phyloP scores from a whole-genome alignment of 805 yeast genomes.

The Trichomonascus vanleenenianus region DNA sequence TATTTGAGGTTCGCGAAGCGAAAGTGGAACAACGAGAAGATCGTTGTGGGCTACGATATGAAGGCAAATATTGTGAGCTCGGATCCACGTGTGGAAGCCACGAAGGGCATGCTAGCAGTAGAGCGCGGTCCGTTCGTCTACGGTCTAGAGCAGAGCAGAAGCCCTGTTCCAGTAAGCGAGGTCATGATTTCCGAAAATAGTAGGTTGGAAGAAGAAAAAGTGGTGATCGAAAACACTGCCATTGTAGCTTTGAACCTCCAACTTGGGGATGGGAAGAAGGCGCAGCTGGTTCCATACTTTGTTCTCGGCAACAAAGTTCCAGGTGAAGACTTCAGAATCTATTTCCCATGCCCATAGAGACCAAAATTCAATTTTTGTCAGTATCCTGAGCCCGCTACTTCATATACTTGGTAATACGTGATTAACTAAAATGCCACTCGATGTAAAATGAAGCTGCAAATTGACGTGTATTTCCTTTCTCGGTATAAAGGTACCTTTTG shows the following conservation, averaged over 20 bases:
- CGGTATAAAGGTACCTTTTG: no score
- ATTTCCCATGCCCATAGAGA: no score
- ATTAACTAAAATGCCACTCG: no score
- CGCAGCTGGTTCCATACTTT: conserved; percentile 1
- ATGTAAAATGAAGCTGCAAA: no score
- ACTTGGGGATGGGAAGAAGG: neutral
- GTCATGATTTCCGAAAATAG: neutral
- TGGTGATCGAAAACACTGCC: neutral
- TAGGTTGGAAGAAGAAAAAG: neutral
- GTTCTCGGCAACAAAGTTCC: conserved; percentile 1
- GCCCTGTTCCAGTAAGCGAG: neutral
- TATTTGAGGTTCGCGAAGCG: neutral
- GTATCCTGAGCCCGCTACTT: no score
- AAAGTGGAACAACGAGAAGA: no score
- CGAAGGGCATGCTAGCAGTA: neutral
- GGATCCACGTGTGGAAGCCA: neutral
- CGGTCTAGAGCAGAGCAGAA: neutral
- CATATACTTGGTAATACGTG: no score
- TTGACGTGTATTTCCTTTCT: no score
- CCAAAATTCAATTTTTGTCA: no score
- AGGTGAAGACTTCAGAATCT: no score
- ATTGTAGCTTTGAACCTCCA: neutral
- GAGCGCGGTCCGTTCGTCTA: conserved; percentile 4
- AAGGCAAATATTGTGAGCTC: neutral
- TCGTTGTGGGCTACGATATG: neutral